These are phyloP conservation scores for Canavalia ensiformis DNA, from an alignment of 306 rosid species.

Conservation along the genomic window DNA sequence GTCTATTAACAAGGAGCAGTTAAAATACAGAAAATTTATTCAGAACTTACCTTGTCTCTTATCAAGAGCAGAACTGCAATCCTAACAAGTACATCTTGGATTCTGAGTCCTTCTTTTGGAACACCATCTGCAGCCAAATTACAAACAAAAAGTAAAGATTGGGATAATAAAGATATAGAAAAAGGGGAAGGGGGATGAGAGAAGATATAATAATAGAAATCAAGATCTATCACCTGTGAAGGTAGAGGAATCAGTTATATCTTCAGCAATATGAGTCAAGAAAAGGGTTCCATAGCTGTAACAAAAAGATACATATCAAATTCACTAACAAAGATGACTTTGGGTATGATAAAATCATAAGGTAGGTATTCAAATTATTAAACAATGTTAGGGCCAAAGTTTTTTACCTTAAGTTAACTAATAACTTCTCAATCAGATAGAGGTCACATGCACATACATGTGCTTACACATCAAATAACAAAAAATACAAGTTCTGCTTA, in stretches of 20 bases:
- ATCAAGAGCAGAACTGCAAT: constrained; percentile 80
- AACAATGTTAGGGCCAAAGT: constrained; percentile 11
- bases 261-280: constrained; percentile 91
- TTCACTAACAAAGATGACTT: constrained; percentile 37
- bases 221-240: constrained; percentile 78
- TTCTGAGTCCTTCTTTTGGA: constrained; percentile 97
- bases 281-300: constrained; percentile 87
- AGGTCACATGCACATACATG: constrained; percentile 13
- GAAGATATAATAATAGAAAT: constrained; percentile 17
- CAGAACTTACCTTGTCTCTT: constrained; percentile 82
- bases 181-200: not conserved
- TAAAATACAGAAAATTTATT: constrained; percentile 16
- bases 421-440: not conserved
- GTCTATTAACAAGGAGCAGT: constrained; percentile 3
- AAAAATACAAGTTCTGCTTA: constrained; percentile 22
- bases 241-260: constrained; percentile 73
- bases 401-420: constrained; percentile 13
- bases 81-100: constrained; percentile 90
- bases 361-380: constrained; percentile 26
- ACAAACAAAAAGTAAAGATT: constrained; percentile 37
- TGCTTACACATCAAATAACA: constrained; percentile 29
- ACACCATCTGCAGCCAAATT: constrained; percentile 82
- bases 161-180: constrained; percentile 32
- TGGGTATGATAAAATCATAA: constrained; percentile 15
- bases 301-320: constrained; percentile 42